phyloP scores from a whole-genome alignment of 805 yeast species.

The Saccharomyces paradoxus region DNA sequence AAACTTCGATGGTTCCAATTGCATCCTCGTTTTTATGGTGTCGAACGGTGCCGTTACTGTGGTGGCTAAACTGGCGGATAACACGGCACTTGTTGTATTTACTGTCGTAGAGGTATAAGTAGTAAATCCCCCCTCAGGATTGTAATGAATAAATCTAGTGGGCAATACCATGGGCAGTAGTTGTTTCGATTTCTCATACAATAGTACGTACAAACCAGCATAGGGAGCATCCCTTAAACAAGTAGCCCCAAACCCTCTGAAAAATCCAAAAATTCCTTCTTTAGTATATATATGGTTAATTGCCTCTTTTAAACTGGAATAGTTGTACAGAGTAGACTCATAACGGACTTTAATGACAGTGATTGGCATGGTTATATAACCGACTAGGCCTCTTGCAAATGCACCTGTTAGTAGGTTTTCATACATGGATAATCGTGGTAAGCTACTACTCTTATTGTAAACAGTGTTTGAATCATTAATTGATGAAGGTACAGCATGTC shows the following conservation, averaged over 20 bases:
- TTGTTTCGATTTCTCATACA: conserved; percentile 70
- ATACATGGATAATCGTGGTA: conserved; percentile 64
- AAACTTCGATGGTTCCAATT: conserved; percentile 49
- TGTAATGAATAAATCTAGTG: conserved; percentile 7
- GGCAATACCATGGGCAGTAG: conserved; percentile 39
- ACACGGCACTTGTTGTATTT: conserved; percentile 68
- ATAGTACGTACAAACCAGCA: conserved; percentile 83
- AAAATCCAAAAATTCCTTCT: conserved; percentile 62
- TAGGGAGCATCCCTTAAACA: conserved; percentile 89
- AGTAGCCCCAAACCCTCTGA: conserved; percentile 83
- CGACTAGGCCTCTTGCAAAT: conserved; percentile 70
- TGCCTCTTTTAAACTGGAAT: conserved; percentile 58
- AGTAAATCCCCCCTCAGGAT: conserved; percentile 22
- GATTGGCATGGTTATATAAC: conserved; percentile 87
- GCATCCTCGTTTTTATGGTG: conserved; percentile 86
- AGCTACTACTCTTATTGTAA: conserved; percentile 29
- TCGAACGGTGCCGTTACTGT: conserved; percentile 91
- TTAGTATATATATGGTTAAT: conserved; percentile 42
- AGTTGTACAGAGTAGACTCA: conserved; percentile 72
- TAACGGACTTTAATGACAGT: conserved; percentile 84
- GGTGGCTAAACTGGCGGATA: conserved; percentile 75
- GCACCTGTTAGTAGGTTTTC: conserved; percentile 76
- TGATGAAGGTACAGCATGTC: background rate
- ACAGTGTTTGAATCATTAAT: background rate
- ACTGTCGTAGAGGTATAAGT: conserved; percentile 44